Evolutionary conservation across 2,329 filamentous ascomycete genomes (phyloP).

Genomic region (Microcera coccophila): DNA sequence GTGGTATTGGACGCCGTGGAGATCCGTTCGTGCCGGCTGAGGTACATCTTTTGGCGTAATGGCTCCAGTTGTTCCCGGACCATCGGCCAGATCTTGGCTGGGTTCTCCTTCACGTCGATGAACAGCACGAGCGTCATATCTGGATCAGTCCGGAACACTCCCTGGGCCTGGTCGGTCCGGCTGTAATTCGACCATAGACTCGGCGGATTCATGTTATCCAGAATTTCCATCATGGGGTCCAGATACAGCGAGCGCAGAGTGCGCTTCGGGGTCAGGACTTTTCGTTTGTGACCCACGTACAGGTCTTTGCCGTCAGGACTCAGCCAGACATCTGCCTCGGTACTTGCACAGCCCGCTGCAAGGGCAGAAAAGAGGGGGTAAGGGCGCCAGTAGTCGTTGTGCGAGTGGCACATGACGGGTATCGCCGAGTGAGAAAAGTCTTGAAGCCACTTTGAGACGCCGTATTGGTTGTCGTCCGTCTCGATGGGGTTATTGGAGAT

Average conservation of each 20-base stretch:
- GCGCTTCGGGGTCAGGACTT: conserved; percentile 43
- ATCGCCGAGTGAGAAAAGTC: conserved; percentile 14
- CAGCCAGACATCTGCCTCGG: conserved; percentile 68
- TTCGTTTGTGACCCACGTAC: conserved; percentile 58
- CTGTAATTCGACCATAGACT: background rate
- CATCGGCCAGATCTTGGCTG: conserved; percentile 23
- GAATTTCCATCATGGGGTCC: conserved; percentile 57
- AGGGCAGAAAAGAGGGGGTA: conserved; percentile 61
- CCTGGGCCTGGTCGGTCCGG: conserved; percentile 24
- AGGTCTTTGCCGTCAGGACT: conserved; percentile 43
- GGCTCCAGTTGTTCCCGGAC: conserved; percentile 44
- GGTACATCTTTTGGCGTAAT: conserved; percentile 54
- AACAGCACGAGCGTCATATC: conserved; percentile 56
- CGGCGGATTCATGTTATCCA: conserved; percentile 36
- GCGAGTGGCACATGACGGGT: conserved; percentile 46
- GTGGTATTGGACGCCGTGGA: conserved; percentile 31
- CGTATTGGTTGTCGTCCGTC: conserved; percentile 1
- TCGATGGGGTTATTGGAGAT: background rate
- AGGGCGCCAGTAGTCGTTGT: conserved; percentile 66
- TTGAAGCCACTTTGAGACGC: conserved; percentile 16
- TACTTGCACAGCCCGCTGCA: conserved; percentile 54
- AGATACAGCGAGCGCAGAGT: conserved; percentile 62
- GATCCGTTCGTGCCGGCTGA: conserved; percentile 48
- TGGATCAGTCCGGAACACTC: conserved; percentile 54
- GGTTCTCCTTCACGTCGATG: conserved; percentile 61